Base-by-base conservation (phyloP, 2,329 filamentous ascomycete species). In the Penicillium sp. region DNA sequence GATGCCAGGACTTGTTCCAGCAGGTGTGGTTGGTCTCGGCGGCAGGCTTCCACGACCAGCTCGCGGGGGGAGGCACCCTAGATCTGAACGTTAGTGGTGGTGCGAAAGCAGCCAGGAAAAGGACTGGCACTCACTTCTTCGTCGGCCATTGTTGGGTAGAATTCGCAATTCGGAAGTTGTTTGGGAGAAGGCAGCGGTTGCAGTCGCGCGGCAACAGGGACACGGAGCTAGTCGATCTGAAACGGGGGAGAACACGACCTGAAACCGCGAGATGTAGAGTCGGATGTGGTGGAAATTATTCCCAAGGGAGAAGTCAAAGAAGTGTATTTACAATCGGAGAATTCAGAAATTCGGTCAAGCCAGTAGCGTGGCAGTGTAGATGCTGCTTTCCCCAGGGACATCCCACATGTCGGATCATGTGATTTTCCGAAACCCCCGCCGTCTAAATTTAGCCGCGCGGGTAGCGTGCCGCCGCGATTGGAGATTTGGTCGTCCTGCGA, bases 31-130 rank as follows among this genome's bases (percentile, higher is more conserved):
- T 97, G 97, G 81, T 97, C 93, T 68, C 91, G 85, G 55, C 93
- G 90, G 77, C 90, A 96, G 65, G 94, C 90, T 78, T 96, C 93
- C 75, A 97, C 85, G 64, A 97, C 84, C 67, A 90, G 84, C 78
- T 97, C 93, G 72, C 87, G 82, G 40, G 86, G 84, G 54, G 90
- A 90, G 63, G 93, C 93, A 70, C 93, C 94, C 88, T 96, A 65
- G 24, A 36, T 30, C 20, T 44, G 34, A 21, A 24, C 24, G 52
- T 56, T 49, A 56, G 41, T 15, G 23, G 51, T 7, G 15, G 26
- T 30, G 17, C 7, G 8, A 15, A 24, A 20, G 15, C 7, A 18
- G 6, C 7, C 24, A 15, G n/a, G 1, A 12, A 21, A 15, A n/a
- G 24, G 7, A 21, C 12, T 7, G 23, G n/a, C 23, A 56, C 66